Conservation (phyloP, 768 basidiomycete genomes). For the Harrya chromipes region DNA sequence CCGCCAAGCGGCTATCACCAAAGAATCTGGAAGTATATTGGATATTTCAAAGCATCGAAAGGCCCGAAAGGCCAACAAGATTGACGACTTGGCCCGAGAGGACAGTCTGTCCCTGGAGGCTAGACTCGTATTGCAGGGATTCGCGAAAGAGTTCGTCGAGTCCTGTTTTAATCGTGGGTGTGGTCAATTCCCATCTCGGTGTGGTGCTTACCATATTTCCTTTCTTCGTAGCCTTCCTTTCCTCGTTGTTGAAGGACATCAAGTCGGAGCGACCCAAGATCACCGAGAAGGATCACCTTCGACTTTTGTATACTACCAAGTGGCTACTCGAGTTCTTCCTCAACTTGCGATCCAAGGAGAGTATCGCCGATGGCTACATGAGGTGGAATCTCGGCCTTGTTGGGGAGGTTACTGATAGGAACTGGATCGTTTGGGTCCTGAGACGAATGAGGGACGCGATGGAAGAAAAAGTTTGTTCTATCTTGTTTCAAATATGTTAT, state of each 20-base stretch:
- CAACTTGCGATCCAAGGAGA: conserved; percentile 39
- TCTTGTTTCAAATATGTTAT: conserved; percentile 2
- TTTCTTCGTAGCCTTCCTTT: conserved; percentile 69
- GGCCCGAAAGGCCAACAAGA: conserved; percentile 54
- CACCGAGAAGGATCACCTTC: conserved; percentile 91
- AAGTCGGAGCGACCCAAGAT: conserved; percentile 88
- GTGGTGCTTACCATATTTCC: conserved; percentile 15
- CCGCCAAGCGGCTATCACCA: conserved; percentile 75
- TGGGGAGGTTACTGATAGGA: conserved; percentile 80
- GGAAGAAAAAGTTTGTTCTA: conserved; percentile 76
- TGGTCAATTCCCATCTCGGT: conserved; percentile 16
- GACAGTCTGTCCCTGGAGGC: conserved; percentile 70
- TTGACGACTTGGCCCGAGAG: conserved; percentile 65
- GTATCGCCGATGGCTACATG: conserved; percentile 23
- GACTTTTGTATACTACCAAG: conserved; percentile 80
- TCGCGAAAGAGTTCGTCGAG: conserved; percentile 73
- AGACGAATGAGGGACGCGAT: conserved; percentile 84
- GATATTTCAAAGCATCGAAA: conserved; percentile 66
- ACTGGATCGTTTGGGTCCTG: conserved; percentile 89
- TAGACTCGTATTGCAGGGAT: conserved; percentile 56
- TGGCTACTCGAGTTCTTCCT: conserved; percentile 96
- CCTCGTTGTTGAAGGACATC: conserved; percentile 87
- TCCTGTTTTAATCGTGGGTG: conserved; percentile 84
- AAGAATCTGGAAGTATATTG: conserved; percentile 64
- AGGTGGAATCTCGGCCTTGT: conserved; percentile 71